Evolutionary conservation across 2,329 filamentous ascomycete genomes (phyloP).

Genomic region (Aspergillus felis): DNA sequence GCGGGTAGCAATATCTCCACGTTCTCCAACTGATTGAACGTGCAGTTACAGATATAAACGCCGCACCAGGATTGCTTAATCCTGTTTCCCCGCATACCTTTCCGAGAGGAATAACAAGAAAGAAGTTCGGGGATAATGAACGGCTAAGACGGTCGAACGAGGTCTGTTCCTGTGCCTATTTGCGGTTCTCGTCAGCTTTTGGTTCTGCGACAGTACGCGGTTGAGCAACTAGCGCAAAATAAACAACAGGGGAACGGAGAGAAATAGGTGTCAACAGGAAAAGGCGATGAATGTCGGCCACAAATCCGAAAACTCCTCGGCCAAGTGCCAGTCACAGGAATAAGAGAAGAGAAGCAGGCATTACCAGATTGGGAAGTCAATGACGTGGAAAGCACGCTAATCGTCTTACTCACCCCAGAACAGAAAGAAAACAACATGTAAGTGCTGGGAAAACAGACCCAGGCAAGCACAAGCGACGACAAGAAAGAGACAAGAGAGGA

Average conservation of each 20-base stretch:
- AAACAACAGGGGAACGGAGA: neutral
- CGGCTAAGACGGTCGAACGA: neutral
- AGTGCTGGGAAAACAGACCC: slow-evolving; percentile 4
- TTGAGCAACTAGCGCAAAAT: neutral
- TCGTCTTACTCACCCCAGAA: neutral
- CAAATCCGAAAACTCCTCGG: neutral
- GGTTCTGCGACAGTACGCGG: neutral
- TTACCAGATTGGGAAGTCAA: neutral
- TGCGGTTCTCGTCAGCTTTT: neutral
- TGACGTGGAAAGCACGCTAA: neutral
- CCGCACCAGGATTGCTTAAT: slow-evolving; percentile 17
- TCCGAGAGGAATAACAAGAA: neutral
- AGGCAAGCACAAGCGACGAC: slow-evolving; percentile 6
- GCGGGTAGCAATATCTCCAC: slow-evolving; percentile 1
- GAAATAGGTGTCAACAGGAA: neutral
- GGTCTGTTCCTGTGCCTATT: neutral
- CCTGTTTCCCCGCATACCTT: neutral
- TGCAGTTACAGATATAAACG: slow-evolving; percentile 21
- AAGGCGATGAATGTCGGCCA: neutral
- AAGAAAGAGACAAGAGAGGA: slow-evolving; percentile 10
- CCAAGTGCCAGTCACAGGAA: neutral
- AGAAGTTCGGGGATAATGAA: neutral
- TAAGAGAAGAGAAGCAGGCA: neutral
- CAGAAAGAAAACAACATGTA: slow-evolving; percentile 4
- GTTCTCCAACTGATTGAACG: slow-evolving; percentile 6